Evolutionary conservation across 2,329 filamentous ascomycete species (phyloP).

Genomic region (Colletotrichum sp.): DNA sequence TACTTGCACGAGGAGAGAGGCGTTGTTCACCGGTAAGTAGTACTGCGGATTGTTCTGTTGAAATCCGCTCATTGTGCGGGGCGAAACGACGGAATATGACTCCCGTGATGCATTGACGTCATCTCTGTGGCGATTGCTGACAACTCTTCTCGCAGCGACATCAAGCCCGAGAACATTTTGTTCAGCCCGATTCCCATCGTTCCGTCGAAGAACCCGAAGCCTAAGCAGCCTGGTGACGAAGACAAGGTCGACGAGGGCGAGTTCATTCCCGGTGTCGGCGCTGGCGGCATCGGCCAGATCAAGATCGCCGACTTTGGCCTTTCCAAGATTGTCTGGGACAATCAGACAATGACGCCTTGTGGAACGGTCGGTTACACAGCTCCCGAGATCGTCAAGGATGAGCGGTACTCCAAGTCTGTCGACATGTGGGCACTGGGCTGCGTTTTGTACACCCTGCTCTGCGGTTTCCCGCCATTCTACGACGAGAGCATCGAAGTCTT

Average conservation of each 20-base stretch:
- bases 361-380: slow-evolving; percentile 98
- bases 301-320: slow-evolving; percentile 98
- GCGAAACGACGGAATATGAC: neutral
- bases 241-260: slow-evolving; percentile 98
- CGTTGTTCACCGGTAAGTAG: slow-evolving; percentile 89
- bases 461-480: slow-evolving; percentile 97
- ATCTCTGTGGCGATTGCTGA: slow-evolving; percentile 17
- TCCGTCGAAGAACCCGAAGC: slow-evolving; percentile 80
- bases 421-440: slow-evolving; percentile 99
- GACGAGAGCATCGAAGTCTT: slow-evolving; percentile 97
- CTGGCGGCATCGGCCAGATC: slow-evolving; percentile 91
- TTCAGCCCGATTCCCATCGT: slow-evolving; percentile 88
- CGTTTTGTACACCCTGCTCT: slow-evolving; percentile 94
- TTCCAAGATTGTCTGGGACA: slow-evolving; percentile 98
- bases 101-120: slow-evolving; percentile 29
- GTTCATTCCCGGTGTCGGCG: slow-evolving; percentile 80
- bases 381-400: slow-evolving; percentile 98
- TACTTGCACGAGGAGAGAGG: slow-evolving; percentile 95
- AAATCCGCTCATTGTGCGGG: neutral
- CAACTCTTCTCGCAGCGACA: slow-evolving; percentile 67
- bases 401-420: slow-evolving; percentile 97
- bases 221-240: slow-evolving; percentile 86
- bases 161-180: slow-evolving; percentile 97
- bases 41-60: slow-evolving; percentile 6
- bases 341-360: slow-evolving; percentile 98